Evolutionary conservation across 2,329 filamentous ascomycete genomes (phyloP), one percentile per base, ranked within the genome.

Genomic region (Pleoardoris graminearum): DNA sequence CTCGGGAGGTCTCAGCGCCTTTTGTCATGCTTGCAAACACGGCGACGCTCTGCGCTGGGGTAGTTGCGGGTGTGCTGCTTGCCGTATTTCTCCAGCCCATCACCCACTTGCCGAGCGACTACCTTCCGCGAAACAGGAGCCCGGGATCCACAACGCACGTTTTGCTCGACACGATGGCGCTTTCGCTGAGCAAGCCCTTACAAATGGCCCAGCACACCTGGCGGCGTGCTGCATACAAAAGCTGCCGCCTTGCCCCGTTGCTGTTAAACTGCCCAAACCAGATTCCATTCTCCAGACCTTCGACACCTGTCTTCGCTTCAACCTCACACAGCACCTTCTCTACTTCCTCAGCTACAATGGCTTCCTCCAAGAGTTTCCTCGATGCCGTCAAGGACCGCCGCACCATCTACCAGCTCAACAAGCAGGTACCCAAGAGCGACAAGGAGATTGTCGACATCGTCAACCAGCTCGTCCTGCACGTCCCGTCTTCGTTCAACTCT

Each of bases 401-500:
- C 75, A 82, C 83, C 69, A 76, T 82, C 80, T 91, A 92, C 78
- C 74, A 79, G 47, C 82, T 90, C 52, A 82, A 79, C 79, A 87
- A 87, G 76, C 76, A 83, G 56, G 79, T 87, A 22, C 68, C 84
- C 68, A 78, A 87, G 71, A 72, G 79, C 64, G 79, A 80, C 61
- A 73, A 76, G 50, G 79, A 82, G 66, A 79, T 92, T 74, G 76
- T 83, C 66, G 82, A 88, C 65, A 83, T 92, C 68, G 81, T 77
- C 52, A 71, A 77, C 47, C 67, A 77, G 52, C 80, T 85, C 49
- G 79, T 94, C 61, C 78, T 84, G 54, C 80, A 91, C 72, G 81
- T 87, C 1, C 92, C 92, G 36, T 88, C 84, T 47, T 85, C 87
- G 59, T 97, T 96, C 86, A 96, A 97, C 85, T 89, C 85, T 36